Conservation (phyloP, 345 rosid genomes). For the Bruguiera gymnorhiza region DNA sequence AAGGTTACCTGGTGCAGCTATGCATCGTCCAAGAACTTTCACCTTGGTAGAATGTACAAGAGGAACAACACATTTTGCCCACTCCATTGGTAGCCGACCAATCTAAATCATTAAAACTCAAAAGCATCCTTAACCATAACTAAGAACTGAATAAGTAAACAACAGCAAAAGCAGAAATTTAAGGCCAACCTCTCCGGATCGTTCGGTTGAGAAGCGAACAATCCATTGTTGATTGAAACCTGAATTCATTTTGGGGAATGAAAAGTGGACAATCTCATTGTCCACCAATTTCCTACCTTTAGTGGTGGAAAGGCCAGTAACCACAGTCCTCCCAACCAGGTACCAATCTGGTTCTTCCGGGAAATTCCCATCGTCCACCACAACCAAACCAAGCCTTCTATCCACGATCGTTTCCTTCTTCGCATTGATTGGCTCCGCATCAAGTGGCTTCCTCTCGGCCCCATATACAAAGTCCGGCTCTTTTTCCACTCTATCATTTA, state of each 20-base stretch:
- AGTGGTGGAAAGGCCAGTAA: slow-evolving; percentile 49
- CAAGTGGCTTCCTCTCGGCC: not conserved
- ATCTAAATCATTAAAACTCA: slow-evolving; percentile 25
- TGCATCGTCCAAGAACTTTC: slow-evolving; percentile 43
- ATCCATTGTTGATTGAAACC: slow-evolving; percentile 36
- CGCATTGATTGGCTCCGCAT: slow-evolving; percentile 8
- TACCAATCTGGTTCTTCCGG: slow-evolving; percentile 52
- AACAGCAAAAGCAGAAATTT: not conserved
- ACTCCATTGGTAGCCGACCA: slow-evolving; percentile 60
- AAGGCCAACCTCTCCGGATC: slow-evolving; percentile 48
- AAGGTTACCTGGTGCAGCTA: slow-evolving; percentile 43
- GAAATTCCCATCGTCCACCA: slow-evolving; percentile 46
- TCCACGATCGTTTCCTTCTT: slow-evolving; percentile 17
- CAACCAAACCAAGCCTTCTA: slow-evolving; percentile 21
- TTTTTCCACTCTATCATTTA: not conserved
- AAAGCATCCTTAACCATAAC: not conserved
- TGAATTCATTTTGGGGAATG: slow-evolving; percentile 20
- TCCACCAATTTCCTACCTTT: slow-evolving; percentile 55
- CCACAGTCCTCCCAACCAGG: slow-evolving; percentile 55
- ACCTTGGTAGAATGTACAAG: slow-evolving; percentile 43
- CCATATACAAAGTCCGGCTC: slow-evolving; percentile 1
- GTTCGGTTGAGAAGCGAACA: slow-evolving; percentile 58
- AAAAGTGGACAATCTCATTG: slow-evolving; percentile 53
- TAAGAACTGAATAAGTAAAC: not conserved
- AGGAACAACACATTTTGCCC: slow-evolving; percentile 46